These are phyloP conservation scores for Tephrocybe sp. DNA, from an alignment of 768 basidiomycete species.

Conservation along the genomic window DNA sequence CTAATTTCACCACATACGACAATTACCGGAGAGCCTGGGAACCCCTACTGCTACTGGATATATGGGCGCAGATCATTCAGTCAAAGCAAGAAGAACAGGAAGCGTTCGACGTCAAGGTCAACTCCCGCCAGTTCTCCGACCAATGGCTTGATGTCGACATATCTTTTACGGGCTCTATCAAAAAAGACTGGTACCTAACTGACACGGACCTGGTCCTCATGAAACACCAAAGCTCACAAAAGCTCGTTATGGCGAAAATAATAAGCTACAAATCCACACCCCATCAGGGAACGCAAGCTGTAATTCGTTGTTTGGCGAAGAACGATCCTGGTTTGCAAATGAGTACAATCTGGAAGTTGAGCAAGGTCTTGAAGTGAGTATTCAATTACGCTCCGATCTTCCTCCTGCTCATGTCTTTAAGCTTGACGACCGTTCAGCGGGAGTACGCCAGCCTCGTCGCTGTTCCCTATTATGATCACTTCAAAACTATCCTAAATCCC, in stretches of 20 bases:
- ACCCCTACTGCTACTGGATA: conserved; percentile 83
- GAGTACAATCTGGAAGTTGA: conserved; percentile 67
- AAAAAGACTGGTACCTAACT: conserved; percentile 68
- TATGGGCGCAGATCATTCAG: conserved; percentile 84
- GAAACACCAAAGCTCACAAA: conserved; percentile 50
- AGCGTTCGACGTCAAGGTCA: conserved; percentile 59
- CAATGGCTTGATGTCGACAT: conserved; percentile 83
- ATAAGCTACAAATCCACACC: conserved; percentile 34
- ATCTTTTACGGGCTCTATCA: conserved; percentile 52
- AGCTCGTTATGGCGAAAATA: conserved; percentile 67
- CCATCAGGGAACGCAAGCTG: conserved; percentile 53
- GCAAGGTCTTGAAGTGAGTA: conserved; percentile 78
- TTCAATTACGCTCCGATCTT: background rate
- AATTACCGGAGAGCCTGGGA: conserved; percentile 78
- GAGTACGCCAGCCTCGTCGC: conserved; percentile 88
- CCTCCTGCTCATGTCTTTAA: conserved; percentile 28
- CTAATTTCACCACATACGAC: conserved; percentile 57
- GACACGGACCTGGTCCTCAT: conserved; percentile 89
- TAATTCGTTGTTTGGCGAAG: conserved; percentile 52
- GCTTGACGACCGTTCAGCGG: conserved; percentile 86
- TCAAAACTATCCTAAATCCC: conserved; percentile 67
- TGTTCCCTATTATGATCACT: conserved; percentile 79
- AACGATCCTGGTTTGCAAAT: conserved; percentile 62
- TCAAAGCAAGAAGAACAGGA: conserved; percentile 67
- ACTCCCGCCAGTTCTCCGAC: conserved; percentile 68